Conservation (phyloP, 495 filamentous ascomycete genomes). For the Xylaria scruposa region DNA sequence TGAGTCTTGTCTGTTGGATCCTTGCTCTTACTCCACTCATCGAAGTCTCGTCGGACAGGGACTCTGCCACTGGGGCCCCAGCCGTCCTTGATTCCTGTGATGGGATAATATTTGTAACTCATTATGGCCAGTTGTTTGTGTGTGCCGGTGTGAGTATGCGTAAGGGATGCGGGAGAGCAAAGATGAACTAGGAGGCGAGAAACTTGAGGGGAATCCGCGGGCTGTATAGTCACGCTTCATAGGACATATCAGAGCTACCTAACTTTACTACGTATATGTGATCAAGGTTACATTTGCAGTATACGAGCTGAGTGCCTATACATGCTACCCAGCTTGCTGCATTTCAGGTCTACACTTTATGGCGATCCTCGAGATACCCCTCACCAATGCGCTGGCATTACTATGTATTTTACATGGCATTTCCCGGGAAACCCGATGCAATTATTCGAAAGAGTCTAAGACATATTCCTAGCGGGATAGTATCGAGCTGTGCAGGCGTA, state of each 20-base stretch:
- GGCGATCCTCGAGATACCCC: constrained; percentile 8
- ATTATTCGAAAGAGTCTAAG: background rate
- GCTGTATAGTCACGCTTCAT: background rate
- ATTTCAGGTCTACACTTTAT: background rate
- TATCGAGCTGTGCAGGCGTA: too few relatives aligned
- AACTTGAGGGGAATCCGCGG: background rate
- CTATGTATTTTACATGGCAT: background rate
- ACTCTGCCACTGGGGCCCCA: constrained; percentile 2
- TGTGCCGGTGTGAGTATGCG: background rate
- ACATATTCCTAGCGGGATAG: background rate
- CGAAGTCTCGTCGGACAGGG: constrained; percentile 18
- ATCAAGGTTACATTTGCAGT: constrained; percentile 14
- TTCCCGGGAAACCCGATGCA: constrained; percentile 11
- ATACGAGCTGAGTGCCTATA: background rate
- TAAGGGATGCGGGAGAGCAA: background rate
- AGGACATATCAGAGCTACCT: background rate
- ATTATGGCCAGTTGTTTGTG: background rate
- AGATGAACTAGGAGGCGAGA: background rate
- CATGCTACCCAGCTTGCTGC: constrained; percentile 11
- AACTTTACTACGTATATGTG: background rate
- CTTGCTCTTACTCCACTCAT: constrained; percentile 11
- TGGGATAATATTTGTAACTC: constrained; percentile 19
- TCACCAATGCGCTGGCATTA: constrained; percentile 2
- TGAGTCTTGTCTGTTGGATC: constrained; percentile 20
- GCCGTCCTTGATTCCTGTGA: constrained; percentile 20